Evolutionary conservation across 768 basidiomycete genomes (phyloP), one percentile per base, ranked within the genome.

Genomic region (Boletus pseudopeckii): DNA sequence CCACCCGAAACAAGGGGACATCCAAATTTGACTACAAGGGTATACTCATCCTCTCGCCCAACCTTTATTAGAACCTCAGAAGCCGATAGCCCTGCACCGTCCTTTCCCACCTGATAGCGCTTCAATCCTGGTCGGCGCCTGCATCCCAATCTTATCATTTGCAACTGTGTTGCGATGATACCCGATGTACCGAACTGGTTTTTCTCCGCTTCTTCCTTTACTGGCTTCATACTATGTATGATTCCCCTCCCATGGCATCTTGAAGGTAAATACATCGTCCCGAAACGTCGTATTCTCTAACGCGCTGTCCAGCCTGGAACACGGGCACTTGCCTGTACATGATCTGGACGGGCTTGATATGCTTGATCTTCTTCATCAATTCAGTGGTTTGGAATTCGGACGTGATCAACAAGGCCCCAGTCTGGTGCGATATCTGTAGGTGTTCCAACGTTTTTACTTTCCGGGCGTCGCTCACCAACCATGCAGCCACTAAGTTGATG

Each of bases 221-320:
- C 81, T 26, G 79, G 80, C 45, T 81, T 86, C 61, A n/a, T 86
- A 30, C 60, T 81, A 24, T 79, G 77, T 39, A 63, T 75, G 43
- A 79, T 88, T 36, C 85, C 88, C 5, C 72, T 85, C 22, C 80
- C 82, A 11, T 85, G 84, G 81, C 88, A 91, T 66, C 72, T 73
- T n/a, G 60, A 70, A 54, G 64, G 63, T 71, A 22, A 34, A 10
- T 41, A 10, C 18, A 44, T 50, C 24, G 1, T 42, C 26, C 22
- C 17, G 1, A 2, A 2, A 5, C 5, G 7, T 22, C 3, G 1
- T 11, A 3, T 8, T 6, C 4, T 47, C 50, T 64, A 26, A 65
- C 45, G 2, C n/a, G 6, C 18, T 9, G 11, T 50, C 7, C 33
- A 66, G 72, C 75, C 0, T 71, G 74, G 68, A 82, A 82, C 45